Conservation (phyloP, 2,329 filamentous ascomycete species). For the Paraphaeosphaeria sporulosa region DNA sequence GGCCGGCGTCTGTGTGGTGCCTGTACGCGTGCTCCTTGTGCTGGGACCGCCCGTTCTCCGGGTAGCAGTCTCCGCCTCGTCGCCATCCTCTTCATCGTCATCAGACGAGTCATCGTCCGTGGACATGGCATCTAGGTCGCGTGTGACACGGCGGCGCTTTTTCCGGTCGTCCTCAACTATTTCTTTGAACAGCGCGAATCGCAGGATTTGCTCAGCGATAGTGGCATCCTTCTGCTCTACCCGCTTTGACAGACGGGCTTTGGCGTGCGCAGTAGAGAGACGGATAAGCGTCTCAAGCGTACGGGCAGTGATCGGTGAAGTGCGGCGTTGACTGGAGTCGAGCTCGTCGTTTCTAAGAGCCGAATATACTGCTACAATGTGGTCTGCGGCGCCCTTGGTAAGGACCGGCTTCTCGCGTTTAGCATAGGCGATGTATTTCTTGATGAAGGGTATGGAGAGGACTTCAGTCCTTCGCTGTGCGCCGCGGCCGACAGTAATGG, state of each 20-base stretch:
- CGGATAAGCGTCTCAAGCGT: constrained; percentile 98
- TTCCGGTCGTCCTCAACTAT: constrained; percentile 79
- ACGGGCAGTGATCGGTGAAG: constrained; percentile 94
- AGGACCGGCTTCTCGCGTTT: constrained; percentile 90
- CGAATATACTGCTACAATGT: constrained; percentile 90
- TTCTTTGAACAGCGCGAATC: constrained; percentile 98
- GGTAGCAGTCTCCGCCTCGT: constrained; percentile 44
- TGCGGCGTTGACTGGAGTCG: constrained; percentile 90
- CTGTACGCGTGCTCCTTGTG: constrained; percentile 42
- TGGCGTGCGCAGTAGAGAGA: constrained; percentile 94
- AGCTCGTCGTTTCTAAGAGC: constrained; percentile 94
- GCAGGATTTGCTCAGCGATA: constrained; percentile 85
- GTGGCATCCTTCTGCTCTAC: constrained; percentile 90
- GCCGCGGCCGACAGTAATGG: constrained; percentile 75
- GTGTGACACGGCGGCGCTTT: constrained; percentile 81
- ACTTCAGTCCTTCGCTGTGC: constrained; percentile 82
- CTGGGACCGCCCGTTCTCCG: constrained; percentile 49
- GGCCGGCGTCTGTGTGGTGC: constrained; percentile 40
- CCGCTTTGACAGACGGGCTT: constrained; percentile 83
- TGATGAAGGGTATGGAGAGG: constrained; percentile 95
- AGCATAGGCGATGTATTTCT: constrained; percentile 99
- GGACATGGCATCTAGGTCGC: constrained; percentile 62
- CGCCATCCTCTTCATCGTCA: constrained; percentile 66
- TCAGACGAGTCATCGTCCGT: constrained; percentile 66
- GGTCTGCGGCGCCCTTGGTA: constrained; percentile 89